Evolutionary conservation across 352 stramenopile species (phyloP).

Genomic region (Pythium oligandrum): DNA sequence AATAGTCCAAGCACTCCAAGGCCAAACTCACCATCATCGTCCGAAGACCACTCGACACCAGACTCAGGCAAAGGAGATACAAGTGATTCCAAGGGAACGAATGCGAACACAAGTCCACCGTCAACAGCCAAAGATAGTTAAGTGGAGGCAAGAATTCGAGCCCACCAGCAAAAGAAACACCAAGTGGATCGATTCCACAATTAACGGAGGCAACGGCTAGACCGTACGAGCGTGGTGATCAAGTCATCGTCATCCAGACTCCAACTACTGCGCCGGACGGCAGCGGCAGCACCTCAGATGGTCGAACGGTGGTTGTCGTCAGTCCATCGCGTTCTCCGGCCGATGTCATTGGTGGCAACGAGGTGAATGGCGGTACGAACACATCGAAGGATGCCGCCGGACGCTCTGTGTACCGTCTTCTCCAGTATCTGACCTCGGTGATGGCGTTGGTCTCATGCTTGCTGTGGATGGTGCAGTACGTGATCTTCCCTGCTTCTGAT

Average conservation of each 20-base stretch:
- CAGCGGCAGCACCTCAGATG: background rate
- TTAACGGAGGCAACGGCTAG: too few relatives aligned
- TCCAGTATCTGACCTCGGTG: conserved; percentile 1
- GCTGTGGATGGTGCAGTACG: background rate
- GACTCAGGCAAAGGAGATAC: too few relatives aligned
- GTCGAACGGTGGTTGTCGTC: conserved; percentile 7
- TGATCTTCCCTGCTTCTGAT: background rate
- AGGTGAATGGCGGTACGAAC: background rate
- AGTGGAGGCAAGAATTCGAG: too few relatives aligned
- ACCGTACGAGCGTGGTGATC: conserved; percentile 8
- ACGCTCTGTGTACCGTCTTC: background rate
- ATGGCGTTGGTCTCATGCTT: background rate
- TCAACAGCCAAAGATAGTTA: too few relatives aligned
- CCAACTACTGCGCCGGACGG: background rate
- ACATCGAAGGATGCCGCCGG: background rate
- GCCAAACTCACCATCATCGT: too few relatives aligned
- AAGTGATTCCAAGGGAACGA: too few relatives aligned
- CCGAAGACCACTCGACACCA: too few relatives aligned
- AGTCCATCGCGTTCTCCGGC: background rate
- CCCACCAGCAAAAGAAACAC: too few relatives aligned
- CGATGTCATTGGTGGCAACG: background rate
- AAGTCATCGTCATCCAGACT: conserved; percentile 4
- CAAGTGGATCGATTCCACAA: too few relatives aligned
- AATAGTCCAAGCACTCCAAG: too few relatives aligned
- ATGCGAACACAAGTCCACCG: too few relatives aligned